Evolutionary conservation across 768 basidiomycete genomes (phyloP).

Genomic region (Russula earlei): DNA sequence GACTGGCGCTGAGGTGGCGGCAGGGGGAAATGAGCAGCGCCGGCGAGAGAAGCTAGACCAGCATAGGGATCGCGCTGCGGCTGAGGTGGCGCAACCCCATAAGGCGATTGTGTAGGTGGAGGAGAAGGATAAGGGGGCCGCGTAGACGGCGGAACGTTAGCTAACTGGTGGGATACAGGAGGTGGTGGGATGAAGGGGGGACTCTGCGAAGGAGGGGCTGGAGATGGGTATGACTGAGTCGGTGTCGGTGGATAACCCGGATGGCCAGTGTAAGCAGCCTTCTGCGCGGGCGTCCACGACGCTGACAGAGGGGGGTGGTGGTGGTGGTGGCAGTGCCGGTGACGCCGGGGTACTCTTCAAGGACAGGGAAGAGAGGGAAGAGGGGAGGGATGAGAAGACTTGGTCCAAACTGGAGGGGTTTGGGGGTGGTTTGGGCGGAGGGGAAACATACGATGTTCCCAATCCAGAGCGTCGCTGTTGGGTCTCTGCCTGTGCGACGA

Average conservation of each 20-base stretch:
- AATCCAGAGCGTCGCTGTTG: constrained; percentile 47
- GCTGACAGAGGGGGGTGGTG: constrained; percentile 25
- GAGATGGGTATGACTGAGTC: constrained; percentile 12
- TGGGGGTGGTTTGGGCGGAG: constrained; percentile 24
- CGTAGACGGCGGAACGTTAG: not conserved
- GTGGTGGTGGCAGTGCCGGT: constrained; percentile 28
- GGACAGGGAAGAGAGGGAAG: constrained; percentile 54
- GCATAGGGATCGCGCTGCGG: constrained; percentile 22
- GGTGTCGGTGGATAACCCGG: constrained; percentile 10
- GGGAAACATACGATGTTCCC: constrained; percentile 27
- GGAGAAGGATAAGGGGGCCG: constrained; percentile 10
- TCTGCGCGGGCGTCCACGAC: constrained; percentile 21
- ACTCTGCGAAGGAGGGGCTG: constrained; percentile 10
- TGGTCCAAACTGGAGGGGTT: constrained; percentile 31
- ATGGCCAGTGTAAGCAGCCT: constrained; percentile 1
- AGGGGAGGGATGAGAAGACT: constrained; percentile 48
- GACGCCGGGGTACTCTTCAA: constrained; percentile 29
- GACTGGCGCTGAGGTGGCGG: constrained; percentile 23
- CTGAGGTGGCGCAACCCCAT: constrained; percentile 20
- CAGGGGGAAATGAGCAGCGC: constrained; percentile 16
- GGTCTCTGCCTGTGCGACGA: constrained; percentile 62
- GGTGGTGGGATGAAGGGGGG: constrained; percentile 19
- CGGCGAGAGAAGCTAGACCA: constrained; percentile 10
- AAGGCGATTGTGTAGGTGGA: constrained; percentile 8
- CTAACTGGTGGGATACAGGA: constrained; percentile 20